Conservation (phyloP, 257 asterid species). For the Jaltomata sinuosa region DNA sequence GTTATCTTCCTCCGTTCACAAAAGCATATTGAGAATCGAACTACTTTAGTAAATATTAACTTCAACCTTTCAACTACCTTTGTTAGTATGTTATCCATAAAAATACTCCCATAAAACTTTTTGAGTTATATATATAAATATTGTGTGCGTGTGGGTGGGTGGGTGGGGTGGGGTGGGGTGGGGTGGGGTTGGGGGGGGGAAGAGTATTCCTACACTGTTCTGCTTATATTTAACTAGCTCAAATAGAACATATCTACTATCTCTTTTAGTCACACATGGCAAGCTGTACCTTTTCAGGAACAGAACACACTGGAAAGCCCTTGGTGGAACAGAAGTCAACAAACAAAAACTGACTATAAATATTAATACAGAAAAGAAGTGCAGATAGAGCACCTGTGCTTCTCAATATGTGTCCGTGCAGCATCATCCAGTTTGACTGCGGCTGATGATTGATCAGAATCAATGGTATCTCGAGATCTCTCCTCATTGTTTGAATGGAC, state of each 20-base stretch:
- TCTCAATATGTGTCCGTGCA: constrained; percentile 69
- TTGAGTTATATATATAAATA: not conserved
- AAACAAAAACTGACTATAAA: not conserved
- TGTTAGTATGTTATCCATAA: not conserved
- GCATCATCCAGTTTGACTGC: constrained; percentile 79
- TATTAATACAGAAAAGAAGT: not conserved
- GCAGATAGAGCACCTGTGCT: constrained; percentile 52
- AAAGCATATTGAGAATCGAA: not conserved
- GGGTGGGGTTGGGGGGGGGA: too few relatives aligned
- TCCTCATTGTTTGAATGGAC: constrained; percentile 31
- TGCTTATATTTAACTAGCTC: not conserved
- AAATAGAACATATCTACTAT: not conserved
- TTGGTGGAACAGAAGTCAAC: not conserved
- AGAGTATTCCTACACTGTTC: not conserved
- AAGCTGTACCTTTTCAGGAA: not conserved
- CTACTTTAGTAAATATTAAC: not conserved
- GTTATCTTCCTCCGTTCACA: not conserved
- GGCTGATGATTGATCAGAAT: constrained; percentile 24
- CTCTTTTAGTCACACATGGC: not conserved
- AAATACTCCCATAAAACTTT: not conserved
- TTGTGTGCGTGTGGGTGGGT: too few relatives aligned
- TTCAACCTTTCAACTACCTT: not conserved
- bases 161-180: too few relatives aligned
- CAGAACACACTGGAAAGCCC: not conserved
- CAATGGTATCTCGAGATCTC: constrained; percentile 25